Evolutionary conservation across 352 stramenopile genomes (phyloP), one percentile per base, ranked within the genome.

Genomic region (Globisporangium camurandrum): DNA sequence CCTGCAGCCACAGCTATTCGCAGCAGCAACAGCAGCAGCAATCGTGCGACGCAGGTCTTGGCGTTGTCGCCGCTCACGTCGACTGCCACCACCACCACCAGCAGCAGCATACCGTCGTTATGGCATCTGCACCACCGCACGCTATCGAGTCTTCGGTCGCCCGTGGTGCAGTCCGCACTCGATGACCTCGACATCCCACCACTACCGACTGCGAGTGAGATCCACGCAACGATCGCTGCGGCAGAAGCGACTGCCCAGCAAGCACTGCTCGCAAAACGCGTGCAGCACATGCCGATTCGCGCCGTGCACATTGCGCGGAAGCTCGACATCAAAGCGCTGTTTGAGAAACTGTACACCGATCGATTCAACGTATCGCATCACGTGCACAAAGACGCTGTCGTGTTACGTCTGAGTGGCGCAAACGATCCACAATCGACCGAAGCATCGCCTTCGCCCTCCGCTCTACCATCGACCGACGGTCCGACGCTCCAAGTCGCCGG

Each of bases 301-400:
- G 81, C 84, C 16, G 76, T 93, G 43, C 81, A 93, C 56, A 61
- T 92, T 39, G 81, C 81, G 23, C 78, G 80, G 33, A 89, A 91
- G 64, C 90, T 93, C 71, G 79, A 95, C 64, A 88, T 92, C 49
- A 64, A 82, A 28, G 68, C 66, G 31, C 76, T 95, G 51, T 95
- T 93, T 62, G 71, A 89, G 66, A 88, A 88, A 57, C 69, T 93
- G 31, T 95, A 90, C 63, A 89, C 78, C 33, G 78, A 93, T 54
- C 64, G 77, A 33, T 88, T 84, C 63, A 88, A 93, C 42, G 75
- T 89, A 17, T 72, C 75, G 23, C 79, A 93, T 46, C 89, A 80
- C 47, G 42, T 92, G 44, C 75, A 88, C 60, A 86, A 86, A 55
- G 81, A 92, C 67, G 89, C 81, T 30, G 76, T 92, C 56, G 78